phyloP scores from a whole-genome alignment of 116 monocot genomes.

The Iris pallida region DNA sequence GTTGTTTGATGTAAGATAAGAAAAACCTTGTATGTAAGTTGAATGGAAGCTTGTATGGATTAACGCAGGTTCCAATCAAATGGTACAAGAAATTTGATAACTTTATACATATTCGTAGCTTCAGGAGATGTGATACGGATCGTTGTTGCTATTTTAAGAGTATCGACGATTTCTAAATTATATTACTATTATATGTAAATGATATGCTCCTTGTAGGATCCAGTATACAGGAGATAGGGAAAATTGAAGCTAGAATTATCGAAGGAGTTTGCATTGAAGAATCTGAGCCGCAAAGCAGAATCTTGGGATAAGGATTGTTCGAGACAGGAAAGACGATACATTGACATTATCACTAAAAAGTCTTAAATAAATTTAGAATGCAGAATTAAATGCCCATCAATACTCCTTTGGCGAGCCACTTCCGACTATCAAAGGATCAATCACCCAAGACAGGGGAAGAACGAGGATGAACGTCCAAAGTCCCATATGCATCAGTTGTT shows the following conservation, averaged over 20 bases:
- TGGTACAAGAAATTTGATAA: neutral
- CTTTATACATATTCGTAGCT: neutral
- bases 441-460: slow-evolving; percentile 1
- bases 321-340: neutral
- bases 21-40: neutral
- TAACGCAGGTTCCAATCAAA: neutral
- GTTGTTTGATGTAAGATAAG: neutral
- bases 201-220: neutral
- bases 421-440: neutral
- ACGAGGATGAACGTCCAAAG: neutral
- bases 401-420: neutral
- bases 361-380: neutral
- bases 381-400: neutral
- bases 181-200: neutral
- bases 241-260: neutral
- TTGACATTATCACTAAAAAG: neutral
- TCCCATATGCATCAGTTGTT: neutral
- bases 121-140: neutral
- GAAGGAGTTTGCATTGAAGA: neutral
- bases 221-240: neutral
- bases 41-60: neutral
- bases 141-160: neutral
- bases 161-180: neutral
- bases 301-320: neutral
- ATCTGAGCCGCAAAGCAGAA: neutral